phyloP scores from a whole-genome alignment of 1,139 yeast genomes.

The Saccharomycopsis crataegensis region DNA sequence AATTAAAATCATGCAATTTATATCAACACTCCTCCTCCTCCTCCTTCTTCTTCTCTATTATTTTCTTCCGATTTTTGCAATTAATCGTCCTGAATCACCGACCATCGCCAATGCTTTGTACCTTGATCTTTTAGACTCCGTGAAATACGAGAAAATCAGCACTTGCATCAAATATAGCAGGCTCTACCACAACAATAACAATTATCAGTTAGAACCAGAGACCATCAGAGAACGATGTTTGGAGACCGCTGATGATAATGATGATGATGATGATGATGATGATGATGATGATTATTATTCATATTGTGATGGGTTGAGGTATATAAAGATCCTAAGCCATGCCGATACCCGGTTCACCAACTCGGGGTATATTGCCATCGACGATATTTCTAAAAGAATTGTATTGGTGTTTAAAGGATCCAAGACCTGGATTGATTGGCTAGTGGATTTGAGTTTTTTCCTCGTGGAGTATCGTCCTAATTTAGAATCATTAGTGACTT shows the following conservation, averaged over 20 bases:
- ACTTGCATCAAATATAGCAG: slow-evolving; percentile 8
- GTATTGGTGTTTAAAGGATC: slow-evolving; percentile 37
- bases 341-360: slow-evolving; percentile 9
- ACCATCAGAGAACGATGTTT: not conserved
- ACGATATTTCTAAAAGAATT: slow-evolving; percentile 27
- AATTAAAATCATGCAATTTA: too few relatives aligned
- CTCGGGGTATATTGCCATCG: slow-evolving; percentile 36
- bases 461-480: slow-evolving; percentile 33
- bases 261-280: not conserved
- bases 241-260: not conserved
- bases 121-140: slow-evolving; percentile 7
- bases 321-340: slow-evolving; percentile 6
- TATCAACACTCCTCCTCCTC: too few relatives aligned
- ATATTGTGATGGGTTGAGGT: not conserved
- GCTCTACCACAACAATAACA: not conserved
- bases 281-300: not conserved
- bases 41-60: too few relatives aligned
- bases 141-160: slow-evolving; percentile 12
- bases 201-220: not conserved
- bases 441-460: slow-evolving; percentile 32
- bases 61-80: too few relatives aligned
- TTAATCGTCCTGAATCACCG: not conserved
- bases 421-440: slow-evolving; percentile 36
- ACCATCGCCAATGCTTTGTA: slow-evolving; percentile 5
- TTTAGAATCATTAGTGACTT: slow-evolving; percentile 14